phyloP scores from a whole-genome alignment of 202 grass and related monocot genomes.

The Hordeum pubiflorum region DNA sequence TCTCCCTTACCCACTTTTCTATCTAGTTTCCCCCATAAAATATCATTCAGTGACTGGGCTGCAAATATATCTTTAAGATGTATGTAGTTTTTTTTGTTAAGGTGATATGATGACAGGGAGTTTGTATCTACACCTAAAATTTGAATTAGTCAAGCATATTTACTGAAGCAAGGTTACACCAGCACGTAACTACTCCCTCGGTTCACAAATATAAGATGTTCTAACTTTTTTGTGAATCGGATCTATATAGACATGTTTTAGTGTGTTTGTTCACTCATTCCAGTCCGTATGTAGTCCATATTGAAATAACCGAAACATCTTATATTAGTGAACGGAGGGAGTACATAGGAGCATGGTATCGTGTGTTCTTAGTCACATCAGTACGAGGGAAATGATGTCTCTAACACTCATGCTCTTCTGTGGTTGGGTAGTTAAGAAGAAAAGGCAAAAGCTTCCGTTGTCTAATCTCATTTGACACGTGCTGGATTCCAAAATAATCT shows the following conservation, averaged over 20 bases:
- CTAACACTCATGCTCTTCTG: not conserved
- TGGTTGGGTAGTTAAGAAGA: constrained; percentile 2
- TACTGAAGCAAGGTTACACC: not conserved
- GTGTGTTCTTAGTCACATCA: not conserved
- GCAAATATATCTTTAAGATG: not conserved
- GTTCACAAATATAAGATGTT: no score
- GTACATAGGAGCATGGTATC: not conserved
- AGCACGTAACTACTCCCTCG: not conserved
- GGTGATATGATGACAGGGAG: not conserved
- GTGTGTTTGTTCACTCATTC: no score
- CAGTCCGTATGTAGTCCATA: no score
- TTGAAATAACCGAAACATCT: no score
- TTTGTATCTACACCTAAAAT: not conserved
- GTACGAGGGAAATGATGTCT: not conserved
- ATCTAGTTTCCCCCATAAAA: not conserved
- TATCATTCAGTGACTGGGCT: not conserved
- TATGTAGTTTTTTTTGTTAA: not conserved
- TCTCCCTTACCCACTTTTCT: constrained; percentile 8
- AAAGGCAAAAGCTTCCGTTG: constrained; percentile 5
- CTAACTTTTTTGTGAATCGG: no score
- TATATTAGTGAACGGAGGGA: no score
- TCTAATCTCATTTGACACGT: not conserved
- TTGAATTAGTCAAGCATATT: not conserved
- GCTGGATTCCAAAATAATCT: not conserved
- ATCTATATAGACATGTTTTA: no score